Base-by-base conservation (phyloP, 225 moss, liverwort and hornwort genomes). In the Bryum argenteum region DNA sequence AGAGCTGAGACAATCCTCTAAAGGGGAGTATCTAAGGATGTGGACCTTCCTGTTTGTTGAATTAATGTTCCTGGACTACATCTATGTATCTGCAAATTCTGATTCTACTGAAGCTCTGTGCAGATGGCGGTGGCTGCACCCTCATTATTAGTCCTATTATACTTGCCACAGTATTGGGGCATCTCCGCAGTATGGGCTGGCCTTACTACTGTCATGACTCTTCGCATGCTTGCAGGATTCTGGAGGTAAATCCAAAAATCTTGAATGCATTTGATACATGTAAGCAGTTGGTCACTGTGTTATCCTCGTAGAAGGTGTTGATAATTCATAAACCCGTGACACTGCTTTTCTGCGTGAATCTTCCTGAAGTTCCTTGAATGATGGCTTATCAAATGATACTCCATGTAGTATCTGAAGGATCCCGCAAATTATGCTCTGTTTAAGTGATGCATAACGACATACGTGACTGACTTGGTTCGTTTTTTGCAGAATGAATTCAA, bases 151-250 rank as follows among this genome's bases (percentile, higher is more conserved):
- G 63, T 78, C 56, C 57, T 85, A 13, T 48, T 81, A 42, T 75
- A 75, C 50, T 51, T 85, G 19, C 81, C 81, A 23, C 72, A 81
- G 43, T 57, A 59, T 47, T 81, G 81, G 81, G 81, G 81, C 15
- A 74, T 85, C 65, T 75, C 68, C 18, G 85, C 67, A 56, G 81
- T 85, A 22, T 85, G 85, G 85, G 61, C 48, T 61, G 85, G 85
- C 26, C 78, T 85, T 33, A 72, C 75, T 33, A 65, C 63, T 21
- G 56, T 85, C 65, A 85, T 81, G 81, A 65, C 75, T 51, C 75
- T 85, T 47, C 78, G 81, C 22, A 81, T 81, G 75, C 17, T 81
- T 45, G 81, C 85, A 60, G 78, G 85, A 37, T 85, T 81, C 70
- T 78, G 71, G 78, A 85, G 85, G 85, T 79, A 78, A 61, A 43